A percentile compares a stretch with the other conserved stretches of the same genome.
Evolutionary conservation across 2,329 filamentous ascomycete species (phyloP).

Genomic region (Aureobasidium sp.): DNA sequence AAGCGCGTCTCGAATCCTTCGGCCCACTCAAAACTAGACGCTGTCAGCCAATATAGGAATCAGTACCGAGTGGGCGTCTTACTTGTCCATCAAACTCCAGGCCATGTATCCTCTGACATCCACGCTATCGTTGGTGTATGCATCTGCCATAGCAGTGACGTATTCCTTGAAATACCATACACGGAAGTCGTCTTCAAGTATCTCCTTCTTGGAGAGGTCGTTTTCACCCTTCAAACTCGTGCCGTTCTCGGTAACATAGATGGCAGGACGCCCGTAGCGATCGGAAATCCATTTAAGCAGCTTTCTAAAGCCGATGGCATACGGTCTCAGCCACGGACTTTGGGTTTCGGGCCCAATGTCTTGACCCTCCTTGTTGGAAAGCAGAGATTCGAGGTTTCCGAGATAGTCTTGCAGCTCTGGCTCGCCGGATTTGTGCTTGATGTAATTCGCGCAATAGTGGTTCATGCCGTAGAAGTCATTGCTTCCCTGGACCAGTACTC

Average conservation of each 20-base stretch:
- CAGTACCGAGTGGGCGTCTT: conserved; percentile 24
- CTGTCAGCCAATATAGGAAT: neutral
- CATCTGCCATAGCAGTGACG: conserved; percentile 67
- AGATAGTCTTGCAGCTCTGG: conserved; percentile 60
- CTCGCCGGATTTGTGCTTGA: conserved; percentile 61
- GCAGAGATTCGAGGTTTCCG: conserved; percentile 68
- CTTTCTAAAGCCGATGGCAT: conserved; percentile 68
- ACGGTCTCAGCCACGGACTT: conserved; percentile 72
- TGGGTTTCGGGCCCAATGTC: conserved; percentile 70
- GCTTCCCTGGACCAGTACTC: conserved; percentile 26
- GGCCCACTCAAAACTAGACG: conserved; percentile 81
- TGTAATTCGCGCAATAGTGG: conserved; percentile 82
- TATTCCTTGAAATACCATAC: conserved; percentile 73
- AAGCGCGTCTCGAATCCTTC: conserved; percentile 84
- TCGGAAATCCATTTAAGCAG: conserved; percentile 71
- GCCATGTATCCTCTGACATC: conserved; percentile 75
- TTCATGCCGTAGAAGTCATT: conserved; percentile 31
- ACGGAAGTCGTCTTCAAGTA: conserved; percentile 76
- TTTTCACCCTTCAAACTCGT: conserved; percentile 74
- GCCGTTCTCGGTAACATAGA: conserved; percentile 86
- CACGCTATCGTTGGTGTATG: conserved; percentile 64
- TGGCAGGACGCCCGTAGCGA: conserved; percentile 63
- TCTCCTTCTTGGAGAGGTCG: conserved; percentile 60
- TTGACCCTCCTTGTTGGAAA: conserved; percentile 35
- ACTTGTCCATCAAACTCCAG: conserved; percentile 75